Evolutionary conservation across 139 green algal species (phyloP).

Genomic region (Chlorella sp.): DNA sequence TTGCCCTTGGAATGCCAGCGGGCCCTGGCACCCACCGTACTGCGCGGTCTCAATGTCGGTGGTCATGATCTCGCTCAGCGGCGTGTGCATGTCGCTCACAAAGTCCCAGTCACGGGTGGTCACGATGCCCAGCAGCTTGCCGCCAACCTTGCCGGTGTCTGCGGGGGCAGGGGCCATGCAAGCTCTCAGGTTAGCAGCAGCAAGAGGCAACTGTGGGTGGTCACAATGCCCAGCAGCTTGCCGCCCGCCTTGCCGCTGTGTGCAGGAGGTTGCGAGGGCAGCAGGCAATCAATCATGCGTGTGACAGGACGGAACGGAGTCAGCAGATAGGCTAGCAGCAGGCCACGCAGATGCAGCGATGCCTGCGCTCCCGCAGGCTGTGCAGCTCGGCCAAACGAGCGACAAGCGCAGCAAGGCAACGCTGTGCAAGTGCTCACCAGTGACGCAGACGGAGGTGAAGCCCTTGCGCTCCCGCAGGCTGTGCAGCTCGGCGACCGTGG

Average conservation of each 20-base stretch:
- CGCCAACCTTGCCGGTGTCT: conserved; percentile 82
- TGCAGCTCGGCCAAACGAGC: too few relatives aligned
- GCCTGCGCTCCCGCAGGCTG: too few relatives aligned
- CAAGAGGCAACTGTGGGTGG: neutral
- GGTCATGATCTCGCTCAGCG: conserved; percentile 86
- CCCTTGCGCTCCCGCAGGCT: conserved; percentile 52
- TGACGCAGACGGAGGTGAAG: conserved; percentile 73
- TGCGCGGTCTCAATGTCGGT: conserved; percentile 68
- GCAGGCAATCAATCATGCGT: too few relatives aligned
- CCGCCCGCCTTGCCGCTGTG: neutral
- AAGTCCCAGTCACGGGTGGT: conserved; percentile 88
- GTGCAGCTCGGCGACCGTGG: conserved; percentile 73
- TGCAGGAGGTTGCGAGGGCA: too few relatives aligned
- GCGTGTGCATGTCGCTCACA: conserved; percentile 72
- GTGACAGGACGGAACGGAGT: too few relatives aligned
- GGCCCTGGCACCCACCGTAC: too few relatives aligned
- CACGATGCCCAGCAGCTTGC: conserved; percentile 90
- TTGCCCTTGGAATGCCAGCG: too few relatives aligned
- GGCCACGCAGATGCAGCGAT: too few relatives aligned
- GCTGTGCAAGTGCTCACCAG: conserved; percentile 13
- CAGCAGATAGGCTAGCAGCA: too few relatives aligned
- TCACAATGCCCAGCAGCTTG: neutral
- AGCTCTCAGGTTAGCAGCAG: too few relatives aligned
- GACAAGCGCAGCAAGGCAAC: neutral
- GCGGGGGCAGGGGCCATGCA: neutral